These are phyloP conservation scores for Wickerhamiella sergipiensis DNA, from an alignment of 805 yeast genomes.

Conservation along the genomic window DNA sequence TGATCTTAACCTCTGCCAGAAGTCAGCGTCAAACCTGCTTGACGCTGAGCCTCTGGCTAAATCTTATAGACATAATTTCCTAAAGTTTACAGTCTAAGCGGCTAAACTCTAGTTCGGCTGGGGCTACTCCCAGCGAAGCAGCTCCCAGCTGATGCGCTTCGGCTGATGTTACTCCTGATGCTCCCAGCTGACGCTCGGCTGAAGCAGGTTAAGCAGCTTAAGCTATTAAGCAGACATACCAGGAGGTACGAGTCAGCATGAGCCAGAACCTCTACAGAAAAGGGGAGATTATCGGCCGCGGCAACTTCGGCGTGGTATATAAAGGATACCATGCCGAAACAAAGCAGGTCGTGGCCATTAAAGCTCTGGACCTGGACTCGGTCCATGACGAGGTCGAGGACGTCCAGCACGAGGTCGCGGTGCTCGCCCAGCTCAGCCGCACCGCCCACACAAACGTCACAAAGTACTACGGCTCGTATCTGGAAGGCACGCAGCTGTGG, in stretches of 20 bases:
- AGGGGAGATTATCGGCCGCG: conserved; percentile 86
- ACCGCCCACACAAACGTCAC: conserved; percentile 72
- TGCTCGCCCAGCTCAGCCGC: conserved; percentile 65
- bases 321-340: conserved; percentile 51
- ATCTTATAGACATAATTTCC: no score
- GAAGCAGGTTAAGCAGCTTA: no score
- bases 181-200: no score
- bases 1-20: no score
- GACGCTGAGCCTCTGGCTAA: no score
- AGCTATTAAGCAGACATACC: no score
- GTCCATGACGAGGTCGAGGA: conserved; percentile 89
- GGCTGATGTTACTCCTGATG: no score
- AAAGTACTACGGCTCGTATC: conserved; percentile 76
- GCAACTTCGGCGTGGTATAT: conserved; percentile 94
- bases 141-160: no score
- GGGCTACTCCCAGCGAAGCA: no score
- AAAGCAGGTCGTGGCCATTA: conserved; percentile 77
- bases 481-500: conserved; percentile 88
- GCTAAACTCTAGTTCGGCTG: no score
- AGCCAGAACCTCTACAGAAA: conserved; percentile 41
- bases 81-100: no score
- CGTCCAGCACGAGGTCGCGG: conserved; percentile 84
- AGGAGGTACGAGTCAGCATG: not conserved
- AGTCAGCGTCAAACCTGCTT: no score
- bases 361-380: conserved; percentile 82